Conservation (phyloP, 2,329 filamentous ascomycete genomes). For the Knufia fluminis region DNA sequence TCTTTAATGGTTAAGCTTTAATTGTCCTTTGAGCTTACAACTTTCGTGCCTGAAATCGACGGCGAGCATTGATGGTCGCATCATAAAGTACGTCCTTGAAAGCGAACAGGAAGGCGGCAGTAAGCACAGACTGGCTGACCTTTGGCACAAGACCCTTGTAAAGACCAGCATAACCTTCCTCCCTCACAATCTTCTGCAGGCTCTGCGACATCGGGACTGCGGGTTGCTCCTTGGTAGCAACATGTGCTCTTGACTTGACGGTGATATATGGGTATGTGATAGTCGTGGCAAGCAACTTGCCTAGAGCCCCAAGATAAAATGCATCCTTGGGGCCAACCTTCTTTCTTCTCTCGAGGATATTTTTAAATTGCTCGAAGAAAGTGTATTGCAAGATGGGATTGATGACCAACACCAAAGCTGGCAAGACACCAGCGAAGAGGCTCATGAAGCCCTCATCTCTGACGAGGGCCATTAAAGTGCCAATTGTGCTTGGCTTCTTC, state of each 20-base stretch:
- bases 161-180: slow-evolving; percentile 85
- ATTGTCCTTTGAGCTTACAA: too few species aligned
- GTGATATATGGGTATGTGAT: slow-evolving; percentile 99
- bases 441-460: slow-evolving; percentile 74
- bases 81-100: slow-evolving; percentile 97
- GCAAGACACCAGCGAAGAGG: slow-evolving; percentile 85
- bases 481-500: slow-evolving; percentile 63
- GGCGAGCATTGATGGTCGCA: slow-evolving; percentile 14
- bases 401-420: slow-evolving; percentile 86
- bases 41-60: slow-evolving; percentile 7
- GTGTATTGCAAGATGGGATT: slow-evolving; percentile 99
- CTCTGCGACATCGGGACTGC: slow-evolving; percentile 73
- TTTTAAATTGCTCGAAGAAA: slow-evolving; percentile 97
- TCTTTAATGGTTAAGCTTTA: too few species aligned
- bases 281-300: slow-evolving; percentile 86
- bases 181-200: slow-evolving; percentile 67
- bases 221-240: slow-evolving; percentile 65
- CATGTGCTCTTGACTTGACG: slow-evolving; percentile 95
- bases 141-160: slow-evolving; percentile 93
- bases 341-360: slow-evolving; percentile 65
- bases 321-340: slow-evolving; percentile 76
- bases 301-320: slow-evolving; percentile 83
- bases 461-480: slow-evolving; percentile 70
- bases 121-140: slow-evolving; percentile 92
- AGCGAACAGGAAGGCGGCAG: slow-evolving; percentile 89